These are phyloP conservation scores for Kuraishia piskuri DNA, from an alignment of 805 yeast genomes.

Conservation along the genomic window DNA sequence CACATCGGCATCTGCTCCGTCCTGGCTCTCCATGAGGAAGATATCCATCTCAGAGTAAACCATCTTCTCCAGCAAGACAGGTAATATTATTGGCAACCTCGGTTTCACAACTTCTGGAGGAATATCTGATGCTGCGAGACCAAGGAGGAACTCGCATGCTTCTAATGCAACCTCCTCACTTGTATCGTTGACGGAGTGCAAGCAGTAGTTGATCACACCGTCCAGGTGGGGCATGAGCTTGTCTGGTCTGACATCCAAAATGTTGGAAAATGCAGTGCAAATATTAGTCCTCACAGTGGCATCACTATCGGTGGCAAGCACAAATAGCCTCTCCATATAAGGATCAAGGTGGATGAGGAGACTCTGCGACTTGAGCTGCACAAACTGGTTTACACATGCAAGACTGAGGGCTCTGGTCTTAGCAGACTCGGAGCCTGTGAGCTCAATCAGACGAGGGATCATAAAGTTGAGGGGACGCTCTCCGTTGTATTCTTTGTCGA, in stretches of 20 bases:
- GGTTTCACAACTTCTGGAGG: constrained; percentile 50
- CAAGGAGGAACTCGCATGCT: constrained; percentile 85
- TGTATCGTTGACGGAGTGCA: constrained; percentile 61
- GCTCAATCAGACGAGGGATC: constrained; percentile 54
- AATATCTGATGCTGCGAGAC: constrained; percentile 56
- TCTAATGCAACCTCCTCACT: constrained; percentile 79
- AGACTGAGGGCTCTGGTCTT: constrained; percentile 55
- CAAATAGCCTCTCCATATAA: constrained; percentile 56
- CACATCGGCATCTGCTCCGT: constrained; percentile 66
- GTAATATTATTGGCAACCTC: constrained; percentile 57
- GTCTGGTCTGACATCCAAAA: constrained; percentile 75
- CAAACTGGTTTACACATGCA: constrained; percentile 68
- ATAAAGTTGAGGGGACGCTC: constrained; percentile 60
- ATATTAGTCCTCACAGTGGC: constrained; percentile 61
- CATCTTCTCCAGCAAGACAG: constrained; percentile 73
- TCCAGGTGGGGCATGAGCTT: constrained; percentile 69
- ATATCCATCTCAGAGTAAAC: constrained; percentile 82
- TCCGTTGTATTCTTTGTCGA: constrained; percentile 60
- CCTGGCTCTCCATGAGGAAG: constrained; percentile 51
- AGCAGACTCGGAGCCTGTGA: constrained; percentile 32
- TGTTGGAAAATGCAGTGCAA: constrained; percentile 63
- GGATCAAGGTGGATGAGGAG: constrained; percentile 57
- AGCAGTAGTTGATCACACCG: constrained; percentile 79
- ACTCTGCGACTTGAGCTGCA: constrained; percentile 60
- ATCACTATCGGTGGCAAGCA: constrained; percentile 54